Evolutionary conservation across 306 rosid species (phyloP), one percentile per base, ranked within the genome.

Genomic region (Aeschynomene evenia): DNA sequence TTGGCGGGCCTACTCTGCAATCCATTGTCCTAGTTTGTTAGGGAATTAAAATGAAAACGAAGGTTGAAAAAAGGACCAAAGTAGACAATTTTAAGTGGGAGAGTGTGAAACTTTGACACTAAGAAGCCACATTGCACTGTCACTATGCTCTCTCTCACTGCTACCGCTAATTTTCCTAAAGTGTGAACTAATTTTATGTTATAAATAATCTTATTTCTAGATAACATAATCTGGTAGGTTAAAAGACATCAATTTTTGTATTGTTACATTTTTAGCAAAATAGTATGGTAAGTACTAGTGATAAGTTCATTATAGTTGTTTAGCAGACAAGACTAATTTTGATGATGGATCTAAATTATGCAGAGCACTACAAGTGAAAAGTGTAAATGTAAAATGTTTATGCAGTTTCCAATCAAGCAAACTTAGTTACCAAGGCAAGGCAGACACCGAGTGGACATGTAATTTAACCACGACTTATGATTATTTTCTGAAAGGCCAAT

Each of bases 1-100:
- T 66, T 66, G 58, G 59, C 7, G 75, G 62, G 23, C 53, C 80
- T 22, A 26, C 62, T n/a, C n/a, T 70, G 12, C 4, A 16, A 24
- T 31, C 14, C 60, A 37, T 62, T 37, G 49, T 54, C 51, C 7
- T 43, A 24, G 26, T 70, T 57, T 14, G 75, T 50, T 31, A 22
- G 70, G 49, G 29, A 75, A 42, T 11, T 15, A 33, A 53, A 37
- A 21, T 54, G 29, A 23, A 58, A 56, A 13, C 26, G 57, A 33
- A 33, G 7, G 58, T 43, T 21, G 6, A 11, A 19, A 36, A 5
- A 5, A n/a, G n/a, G n/a, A 18, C 4, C 15, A 45, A 13, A 7
- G 5, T 2, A 19, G 51, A 71, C 53, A 18, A 16, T 28, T 53
- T 9, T 16, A 5, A 46, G 13, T 28, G 53, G 57, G 58, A 42